Conservation (phyloP, 192 early-diverging fungal species). For the Lobulomyces angularis region DNA sequence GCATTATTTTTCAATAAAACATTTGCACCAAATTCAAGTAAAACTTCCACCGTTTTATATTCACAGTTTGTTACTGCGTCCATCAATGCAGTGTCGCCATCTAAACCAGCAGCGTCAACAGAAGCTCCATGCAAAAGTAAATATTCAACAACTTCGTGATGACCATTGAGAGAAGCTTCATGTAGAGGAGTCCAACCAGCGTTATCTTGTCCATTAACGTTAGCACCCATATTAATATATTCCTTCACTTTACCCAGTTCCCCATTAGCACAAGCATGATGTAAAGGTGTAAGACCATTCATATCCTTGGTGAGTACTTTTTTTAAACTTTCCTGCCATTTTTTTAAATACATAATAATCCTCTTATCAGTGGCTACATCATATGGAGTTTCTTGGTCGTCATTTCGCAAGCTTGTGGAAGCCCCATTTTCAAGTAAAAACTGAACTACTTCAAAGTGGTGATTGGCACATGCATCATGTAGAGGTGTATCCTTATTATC, state of each 20-base stretch:
- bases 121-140: constrained; percentile 32
- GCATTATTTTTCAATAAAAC: constrained; percentile 4
- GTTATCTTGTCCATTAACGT: constrained; percentile 26
- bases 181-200: constrained; percentile 38
- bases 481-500: constrained; percentile 40
- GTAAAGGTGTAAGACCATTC: no score
- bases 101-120: constrained; percentile 16
- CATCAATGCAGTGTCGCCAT: constrained; percentile 17
- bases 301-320: no score
- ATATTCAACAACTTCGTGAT: constrained; percentile 11
- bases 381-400: constrained; percentile 27
- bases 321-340: no score
- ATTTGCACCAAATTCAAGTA: constrained; percentile 36
- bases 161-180: constrained; percentile 25
- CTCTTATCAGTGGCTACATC: constrained; percentile 21
- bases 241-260: not conserved
- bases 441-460: constrained; percentile 33
- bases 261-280: no score
- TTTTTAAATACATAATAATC: constrained; percentile 15
- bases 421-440: constrained; percentile 36
- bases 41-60: constrained; percentile 8
- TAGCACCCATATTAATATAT: constrained; percentile 22
- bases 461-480: constrained; percentile 39
- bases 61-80: constrained; percentile 20
- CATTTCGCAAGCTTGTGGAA: constrained; percentile 20